Evolutionary conservation across 495 filamentous ascomycete genomes (phyloP).

Genomic region (Penicillium goetzii): DNA sequence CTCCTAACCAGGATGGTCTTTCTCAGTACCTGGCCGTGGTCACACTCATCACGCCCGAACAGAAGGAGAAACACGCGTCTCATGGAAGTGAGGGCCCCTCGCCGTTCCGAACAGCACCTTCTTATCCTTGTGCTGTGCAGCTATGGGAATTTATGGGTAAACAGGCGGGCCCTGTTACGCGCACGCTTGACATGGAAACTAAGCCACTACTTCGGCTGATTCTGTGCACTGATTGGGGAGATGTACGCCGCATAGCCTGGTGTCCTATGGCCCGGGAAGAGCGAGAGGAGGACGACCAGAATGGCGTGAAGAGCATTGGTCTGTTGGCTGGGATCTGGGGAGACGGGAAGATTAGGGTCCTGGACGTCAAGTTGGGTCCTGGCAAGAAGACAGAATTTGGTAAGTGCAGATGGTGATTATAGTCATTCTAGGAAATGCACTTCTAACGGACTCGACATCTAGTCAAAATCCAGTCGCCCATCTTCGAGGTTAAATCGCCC

Average conservation of each 20-base stretch:
- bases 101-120: conserved; percentile 50
- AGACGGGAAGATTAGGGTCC: conserved; percentile 63
- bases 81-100: conserved; percentile 31
- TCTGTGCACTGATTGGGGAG: conserved; percentile 67
- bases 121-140: conserved; percentile 57
- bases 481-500: conserved; percentile 55
- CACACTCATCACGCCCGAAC: conserved; percentile 43
- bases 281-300: conserved; percentile 40
- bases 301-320: conserved; percentile 48
- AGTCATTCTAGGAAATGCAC: neutral
- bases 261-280: conserved; percentile 56
- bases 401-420: conserved; percentile 22
- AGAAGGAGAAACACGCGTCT: conserved; percentile 31
- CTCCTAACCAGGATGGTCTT: conserved; percentile 53
- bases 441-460: conserved; percentile 2
- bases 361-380: conserved; percentile 54
- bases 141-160: conserved; percentile 60
- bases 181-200: conserved; percentile 43
- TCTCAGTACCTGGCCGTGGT: conserved; percentile 61
- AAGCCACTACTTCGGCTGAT: conserved; percentile 51
- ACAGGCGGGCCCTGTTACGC: conserved; percentile 28
- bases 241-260: conserved; percentile 62
- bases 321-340: conserved; percentile 64
- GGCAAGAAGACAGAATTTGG: conserved; percentile 42
- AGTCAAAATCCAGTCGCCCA: conserved; percentile 55